phyloP scores from a whole-genome alignment of 306 rosid genomes.

The Prinsepia uniflora region DNA sequence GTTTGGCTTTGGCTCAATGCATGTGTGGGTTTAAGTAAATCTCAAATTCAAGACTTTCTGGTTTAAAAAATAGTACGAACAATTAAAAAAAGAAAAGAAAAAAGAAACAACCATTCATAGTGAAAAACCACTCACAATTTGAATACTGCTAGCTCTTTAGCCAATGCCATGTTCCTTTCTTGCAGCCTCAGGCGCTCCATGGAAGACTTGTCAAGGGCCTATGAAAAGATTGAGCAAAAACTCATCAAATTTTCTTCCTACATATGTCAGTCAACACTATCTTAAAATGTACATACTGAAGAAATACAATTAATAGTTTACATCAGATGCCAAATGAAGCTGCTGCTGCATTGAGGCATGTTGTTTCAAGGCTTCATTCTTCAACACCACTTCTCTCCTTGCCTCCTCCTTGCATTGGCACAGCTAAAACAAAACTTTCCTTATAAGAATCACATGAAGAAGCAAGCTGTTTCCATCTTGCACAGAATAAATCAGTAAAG shows the following conservation, averaged over 20 bases:
- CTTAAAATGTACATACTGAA: background rate
- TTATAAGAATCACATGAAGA: slow-evolving; percentile 10
- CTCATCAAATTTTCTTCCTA: background rate
- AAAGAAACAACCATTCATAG: background rate
- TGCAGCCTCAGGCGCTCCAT: slow-evolving; percentile 51
- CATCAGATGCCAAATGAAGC: slow-evolving; percentile 62
- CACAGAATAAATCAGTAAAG: background rate
- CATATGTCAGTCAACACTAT: background rate
- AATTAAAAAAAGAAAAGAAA: background rate
- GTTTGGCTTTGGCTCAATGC: background rate
- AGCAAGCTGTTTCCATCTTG: background rate
- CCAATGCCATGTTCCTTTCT: slow-evolving; percentile 76
- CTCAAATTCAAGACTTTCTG: background rate
- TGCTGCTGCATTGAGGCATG: slow-evolving; percentile 41
- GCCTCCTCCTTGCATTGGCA: slow-evolving; percentile 57
- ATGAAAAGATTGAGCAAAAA: slow-evolving; percentile 18
- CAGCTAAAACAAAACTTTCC: slow-evolving; percentile 47
- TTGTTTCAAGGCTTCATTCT: slow-evolving; percentile 62
- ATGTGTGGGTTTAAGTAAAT: background rate
- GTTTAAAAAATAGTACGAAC: background rate
- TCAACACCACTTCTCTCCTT: slow-evolving; percentile 45
- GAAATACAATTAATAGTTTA: slow-evolving; percentile 22
- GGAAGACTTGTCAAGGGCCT: slow-evolving; percentile 74
- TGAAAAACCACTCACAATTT: slow-evolving; percentile 62
- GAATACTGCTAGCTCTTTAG: slow-evolving; percentile 83